Evolutionary conservation across 441 rosid species (phyloP).

Genomic region (Aquilaria agallochum): DNA sequence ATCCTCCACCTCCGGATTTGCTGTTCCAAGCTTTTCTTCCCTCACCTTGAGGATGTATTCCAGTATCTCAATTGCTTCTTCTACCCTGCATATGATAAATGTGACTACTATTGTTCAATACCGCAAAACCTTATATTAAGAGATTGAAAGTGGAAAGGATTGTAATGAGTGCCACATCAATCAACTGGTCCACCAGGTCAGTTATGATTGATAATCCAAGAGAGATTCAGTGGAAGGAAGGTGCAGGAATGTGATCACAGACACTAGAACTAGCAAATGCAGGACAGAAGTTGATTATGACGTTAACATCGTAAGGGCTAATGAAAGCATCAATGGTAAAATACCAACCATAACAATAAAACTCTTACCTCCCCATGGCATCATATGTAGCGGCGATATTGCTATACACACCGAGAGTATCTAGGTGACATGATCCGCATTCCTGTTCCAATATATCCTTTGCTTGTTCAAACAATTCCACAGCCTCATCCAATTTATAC

Average conservation of each 20-base stretch:
- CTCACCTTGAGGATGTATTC: slow-evolving; percentile 33
- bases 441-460: slow-evolving; percentile 32
- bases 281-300: too few species aligned
- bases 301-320: too few species aligned
- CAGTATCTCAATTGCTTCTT: slow-evolving; percentile 41
- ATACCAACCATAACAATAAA: background rate
- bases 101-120: slow-evolving; percentile 1
- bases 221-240: background rate
- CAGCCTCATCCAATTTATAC: slow-evolving; percentile 29
- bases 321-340: too few species aligned
- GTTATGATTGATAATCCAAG: too few species aligned
- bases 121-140: background rate
- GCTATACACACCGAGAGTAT: slow-evolving; percentile 42
- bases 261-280: background rate
- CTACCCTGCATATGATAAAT: slow-evolving; percentile 24
- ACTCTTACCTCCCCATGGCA: slow-evolving; percentile 38
- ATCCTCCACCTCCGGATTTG: slow-evolving; percentile 30
- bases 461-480: slow-evolving; percentile 36
- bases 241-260: background rate
- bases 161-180: too few species aligned
- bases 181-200: too few species aligned
- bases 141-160: too few species aligned
- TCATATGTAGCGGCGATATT: slow-evolving; percentile 43
- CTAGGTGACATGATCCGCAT: slow-evolving; percentile 32
- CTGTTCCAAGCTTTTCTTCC: slow-evolving; percentile 40